A percentile compares a stretch with the other conserved stretches of the same genome.
Conservation (phyloP, 495 filamentous ascomycete species). For the Tetracladium marchalianum region DNA sequence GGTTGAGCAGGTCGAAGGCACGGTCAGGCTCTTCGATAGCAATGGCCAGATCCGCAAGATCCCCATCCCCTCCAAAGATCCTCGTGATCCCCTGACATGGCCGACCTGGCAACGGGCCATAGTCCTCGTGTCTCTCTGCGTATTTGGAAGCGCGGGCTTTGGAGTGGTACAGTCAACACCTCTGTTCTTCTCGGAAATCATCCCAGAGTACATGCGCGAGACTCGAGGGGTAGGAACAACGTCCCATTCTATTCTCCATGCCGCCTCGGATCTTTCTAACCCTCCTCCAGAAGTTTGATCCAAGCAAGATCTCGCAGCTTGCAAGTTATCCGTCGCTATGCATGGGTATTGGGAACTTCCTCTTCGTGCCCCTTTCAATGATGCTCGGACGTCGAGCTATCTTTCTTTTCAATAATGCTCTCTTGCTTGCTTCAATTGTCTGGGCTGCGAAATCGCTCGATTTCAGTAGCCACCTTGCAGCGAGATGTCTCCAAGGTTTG, state of each 20-base stretch:
- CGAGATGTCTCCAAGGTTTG: neutral
- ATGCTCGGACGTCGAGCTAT: neutral
- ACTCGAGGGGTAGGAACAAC: neutral
- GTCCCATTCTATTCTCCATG: neutral
- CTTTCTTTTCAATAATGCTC: neutral
- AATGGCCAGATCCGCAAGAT: neutral
- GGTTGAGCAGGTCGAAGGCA: neutral
- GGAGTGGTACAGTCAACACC: neutral
- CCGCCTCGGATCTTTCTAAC: neutral
- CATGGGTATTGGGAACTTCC: slow-evolving; percentile 1
- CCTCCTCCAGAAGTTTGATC: neutral
- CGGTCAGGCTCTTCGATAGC: slow-evolving; percentile 5
- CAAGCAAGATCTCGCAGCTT: neutral
- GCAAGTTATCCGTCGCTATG: slow-evolving; percentile 3
- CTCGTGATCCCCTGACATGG: slow-evolving; percentile 3
- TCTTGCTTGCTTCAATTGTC: neutral
- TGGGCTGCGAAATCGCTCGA: neutral
- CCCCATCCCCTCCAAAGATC: neutral
- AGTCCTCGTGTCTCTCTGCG: slow-evolving; percentile 1
- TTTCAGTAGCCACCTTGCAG: neutral
- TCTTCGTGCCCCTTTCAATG: slow-evolving; percentile 1
- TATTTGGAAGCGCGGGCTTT: neutral
- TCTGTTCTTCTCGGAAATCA: neutral
- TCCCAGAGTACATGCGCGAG: neutral
- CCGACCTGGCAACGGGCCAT: neutral